Conservation (phyloP, 768 basidiomycete genomes). For the Chalciporus piperatus region DNA sequence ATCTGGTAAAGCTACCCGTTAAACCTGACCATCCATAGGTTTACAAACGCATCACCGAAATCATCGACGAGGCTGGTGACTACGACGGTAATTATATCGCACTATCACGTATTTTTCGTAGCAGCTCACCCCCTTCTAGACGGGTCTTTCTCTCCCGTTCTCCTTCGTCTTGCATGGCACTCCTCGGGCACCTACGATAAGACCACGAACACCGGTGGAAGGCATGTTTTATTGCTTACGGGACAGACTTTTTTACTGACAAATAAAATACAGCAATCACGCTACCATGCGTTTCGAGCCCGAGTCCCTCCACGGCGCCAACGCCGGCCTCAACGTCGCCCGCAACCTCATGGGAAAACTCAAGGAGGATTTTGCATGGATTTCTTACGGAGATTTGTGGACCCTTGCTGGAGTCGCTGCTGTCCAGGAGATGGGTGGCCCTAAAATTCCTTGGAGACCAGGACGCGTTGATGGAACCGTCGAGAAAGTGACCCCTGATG, state of each 20-base stretch:
- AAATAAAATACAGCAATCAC: constrained; percentile 59
- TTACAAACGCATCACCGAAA: constrained; percentile 83
- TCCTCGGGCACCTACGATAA: constrained; percentile 91
- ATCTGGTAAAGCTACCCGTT: neutral
- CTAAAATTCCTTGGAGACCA: constrained; percentile 89
- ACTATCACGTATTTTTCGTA: neutral
- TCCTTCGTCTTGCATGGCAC: constrained; percentile 94
- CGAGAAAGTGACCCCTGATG: constrained; percentile 75
- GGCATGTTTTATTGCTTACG: constrained; percentile 39
- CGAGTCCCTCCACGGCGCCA: constrained; percentile 80
- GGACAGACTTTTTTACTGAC: too few species aligned
- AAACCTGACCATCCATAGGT: constrained; percentile 46
- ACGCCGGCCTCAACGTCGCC: constrained; percentile 78
- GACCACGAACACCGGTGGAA: constrained; percentile 72
- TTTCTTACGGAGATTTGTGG: constrained; percentile 95
- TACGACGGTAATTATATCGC: constrained; percentile 71
- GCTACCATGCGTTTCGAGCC: constrained; percentile 98
- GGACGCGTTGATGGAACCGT: constrained; percentile 88
- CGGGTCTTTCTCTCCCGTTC: constrained; percentile 83
- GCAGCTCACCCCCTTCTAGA: constrained; percentile 42
- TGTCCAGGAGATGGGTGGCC: constrained; percentile 90
- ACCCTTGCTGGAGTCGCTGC: constrained; percentile 93
- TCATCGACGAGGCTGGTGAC: constrained; percentile 61
- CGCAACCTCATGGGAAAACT: constrained; percentile 81
- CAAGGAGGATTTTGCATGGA: constrained; percentile 89